Conservation (phyloP, 1,284 basidiomycete species). For the Ceratobasidium sp. region DNA sequence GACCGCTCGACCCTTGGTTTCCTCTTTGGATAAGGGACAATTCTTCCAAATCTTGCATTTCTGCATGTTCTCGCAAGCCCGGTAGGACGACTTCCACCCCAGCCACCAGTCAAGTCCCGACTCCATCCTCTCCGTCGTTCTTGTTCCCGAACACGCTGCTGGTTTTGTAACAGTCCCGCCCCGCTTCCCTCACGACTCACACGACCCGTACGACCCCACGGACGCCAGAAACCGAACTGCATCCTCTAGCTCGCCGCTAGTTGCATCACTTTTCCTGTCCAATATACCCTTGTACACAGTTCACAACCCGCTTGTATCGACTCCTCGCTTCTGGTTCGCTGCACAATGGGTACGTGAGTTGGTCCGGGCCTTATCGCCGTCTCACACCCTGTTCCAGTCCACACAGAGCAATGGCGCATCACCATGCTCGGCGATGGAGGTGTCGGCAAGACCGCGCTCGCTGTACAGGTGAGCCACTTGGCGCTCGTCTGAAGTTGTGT, state of each 20-base stretch:
- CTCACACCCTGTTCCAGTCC: background rate
- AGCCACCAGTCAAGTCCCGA: constrained; percentile 3
- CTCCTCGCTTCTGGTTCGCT: background rate
- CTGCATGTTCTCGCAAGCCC: constrained; percentile 21
- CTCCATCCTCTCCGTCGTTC: too few relatives aligned
- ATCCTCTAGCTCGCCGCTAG: too few relatives aligned
- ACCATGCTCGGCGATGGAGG: constrained; percentile 97
- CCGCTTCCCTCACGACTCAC: constrained; percentile 23
- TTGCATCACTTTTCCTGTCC: background rate
- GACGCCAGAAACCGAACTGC: background rate
- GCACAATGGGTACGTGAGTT: constrained; percentile 22
- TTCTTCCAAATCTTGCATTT: constrained; percentile 4
- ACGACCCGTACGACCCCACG: constrained; percentile 36
- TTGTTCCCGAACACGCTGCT: too few relatives aligned
- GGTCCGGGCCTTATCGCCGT: background rate
- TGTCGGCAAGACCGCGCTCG: constrained; percentile 96
- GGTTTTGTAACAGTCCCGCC: background rate
- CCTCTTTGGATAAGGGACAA: constrained; percentile 17
- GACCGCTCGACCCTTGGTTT: background rate
- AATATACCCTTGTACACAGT: constrained; percentile 14
- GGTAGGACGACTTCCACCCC: constrained; percentile 12
- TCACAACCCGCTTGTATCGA: background rate
- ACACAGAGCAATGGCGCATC: constrained; percentile 91
- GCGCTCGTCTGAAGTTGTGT: constrained; percentile 45
- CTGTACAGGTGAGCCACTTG: constrained; percentile 79